Evolutionary conservation across 441 rosid genomes (phyloP).

Genomic region (Adansonia gregorii): DNA sequence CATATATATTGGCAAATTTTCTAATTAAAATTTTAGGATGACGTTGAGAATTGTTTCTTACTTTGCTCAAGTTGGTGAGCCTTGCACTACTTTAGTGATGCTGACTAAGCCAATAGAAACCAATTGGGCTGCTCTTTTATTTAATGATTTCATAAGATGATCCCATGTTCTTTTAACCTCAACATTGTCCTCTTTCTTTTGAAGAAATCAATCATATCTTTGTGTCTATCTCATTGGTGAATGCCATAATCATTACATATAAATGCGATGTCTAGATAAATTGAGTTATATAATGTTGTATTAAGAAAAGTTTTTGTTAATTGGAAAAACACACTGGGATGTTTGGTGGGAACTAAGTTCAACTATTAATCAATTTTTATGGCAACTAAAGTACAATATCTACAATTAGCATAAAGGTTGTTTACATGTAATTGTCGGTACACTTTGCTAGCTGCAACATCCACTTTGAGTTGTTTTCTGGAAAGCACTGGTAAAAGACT

Average conservation of each 20-base stretch:
- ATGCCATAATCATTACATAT: not conserved
- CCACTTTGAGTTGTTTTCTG: slow-evolving; percentile 9
- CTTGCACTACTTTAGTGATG: not conserved
- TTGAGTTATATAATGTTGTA: not conserved
- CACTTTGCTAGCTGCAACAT: not conserved
- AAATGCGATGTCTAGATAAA: not conserved
- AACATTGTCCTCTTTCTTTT: not conserved
- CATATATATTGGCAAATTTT: not conserved
- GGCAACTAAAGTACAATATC: not conserved
- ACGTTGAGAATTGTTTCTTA: not conserved
- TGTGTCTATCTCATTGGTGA: not conserved
- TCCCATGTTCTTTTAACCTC: slow-evolving; percentile 16
- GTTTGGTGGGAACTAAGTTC: not conserved
- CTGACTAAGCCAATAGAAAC: slow-evolving; percentile 22
- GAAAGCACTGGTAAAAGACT: not conserved
- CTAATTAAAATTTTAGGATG: not conserved
- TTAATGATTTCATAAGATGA: slow-evolving; percentile 4
- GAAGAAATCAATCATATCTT: slow-evolving; percentile 13
- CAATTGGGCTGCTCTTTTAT: not conserved
- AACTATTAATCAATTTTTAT: slow-evolving; percentile 13
- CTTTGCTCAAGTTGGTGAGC: not conserved
- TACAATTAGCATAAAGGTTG: slow-evolving; percentile 7
- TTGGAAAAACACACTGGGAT: not conserved
- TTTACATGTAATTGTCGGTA: not conserved
- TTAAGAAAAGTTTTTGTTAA: not conserved